These are phyloP conservation scores for Penicillium subrubescens DNA, from an alignment of 495 filamentous ascomycete genomes.

Conservation along the genomic window DNA sequence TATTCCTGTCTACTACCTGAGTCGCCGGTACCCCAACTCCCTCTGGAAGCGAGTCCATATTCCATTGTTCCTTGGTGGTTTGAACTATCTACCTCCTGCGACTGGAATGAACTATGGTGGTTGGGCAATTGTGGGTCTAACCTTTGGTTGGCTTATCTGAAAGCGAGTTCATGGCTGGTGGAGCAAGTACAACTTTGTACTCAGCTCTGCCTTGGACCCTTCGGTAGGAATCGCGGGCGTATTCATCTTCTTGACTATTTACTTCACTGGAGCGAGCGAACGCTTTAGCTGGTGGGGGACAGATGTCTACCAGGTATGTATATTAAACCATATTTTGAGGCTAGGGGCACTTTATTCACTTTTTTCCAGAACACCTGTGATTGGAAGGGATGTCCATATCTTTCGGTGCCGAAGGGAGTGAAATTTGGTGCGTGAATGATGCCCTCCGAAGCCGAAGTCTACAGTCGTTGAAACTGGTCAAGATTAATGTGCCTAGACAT, in stretches of 20 bases:
- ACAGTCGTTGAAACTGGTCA: too few species aligned
- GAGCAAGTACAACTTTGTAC: slow-evolving; percentile 85
- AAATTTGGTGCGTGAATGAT: slow-evolving; percentile 19
- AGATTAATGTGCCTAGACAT: too few species aligned
- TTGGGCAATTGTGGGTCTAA: background rate
- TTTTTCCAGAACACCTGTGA: slow-evolving; percentile 46
- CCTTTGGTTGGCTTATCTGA: background rate
- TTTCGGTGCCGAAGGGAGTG: slow-evolving; percentile 19
- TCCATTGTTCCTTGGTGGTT: background rate
- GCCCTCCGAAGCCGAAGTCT: background rate
- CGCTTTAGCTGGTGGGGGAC: slow-evolving; percentile 70
- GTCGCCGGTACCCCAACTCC: background rate
- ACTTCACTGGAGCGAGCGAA: slow-evolving; percentile 64
- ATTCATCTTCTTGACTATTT: slow-evolving; percentile 78
- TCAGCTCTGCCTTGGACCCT: slow-evolving; percentile 78
- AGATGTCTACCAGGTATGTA: background rate
- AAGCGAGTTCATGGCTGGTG: slow-evolving; percentile 66
- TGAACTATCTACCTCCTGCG: background rate
- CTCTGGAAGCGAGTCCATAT: background rate
- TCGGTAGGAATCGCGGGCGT: slow-evolving; percentile 76
- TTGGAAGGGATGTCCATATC: slow-evolving; percentile 25
- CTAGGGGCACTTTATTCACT: too few species aligned
- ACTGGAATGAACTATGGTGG: background rate
- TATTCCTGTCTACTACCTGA: background rate
- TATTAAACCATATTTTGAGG: background rate